A percentile compares a stretch with the other conserved stretches of the same genome.
These are phyloP conservation scores for Dothiorella sarmentorum DNA, from an alignment of 2,329 filamentous ascomycete genomes.

Conservation along the genomic window DNA sequence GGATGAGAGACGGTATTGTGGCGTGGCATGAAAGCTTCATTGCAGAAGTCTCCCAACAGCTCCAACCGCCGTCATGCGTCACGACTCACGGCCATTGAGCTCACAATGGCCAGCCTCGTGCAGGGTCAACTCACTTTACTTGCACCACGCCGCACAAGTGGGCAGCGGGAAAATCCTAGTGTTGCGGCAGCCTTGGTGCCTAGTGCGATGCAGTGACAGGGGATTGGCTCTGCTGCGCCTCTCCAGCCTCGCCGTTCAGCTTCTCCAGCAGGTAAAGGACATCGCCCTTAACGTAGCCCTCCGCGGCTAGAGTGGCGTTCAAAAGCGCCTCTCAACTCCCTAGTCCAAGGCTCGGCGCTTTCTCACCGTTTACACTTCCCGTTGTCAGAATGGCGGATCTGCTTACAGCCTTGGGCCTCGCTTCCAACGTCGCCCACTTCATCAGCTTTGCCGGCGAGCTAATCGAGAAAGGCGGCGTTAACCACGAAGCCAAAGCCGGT, in stretches of 20 bases:
- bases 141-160: background rate
- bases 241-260: slow-evolving; percentile 12
- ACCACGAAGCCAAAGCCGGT: background rate
- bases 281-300: background rate
- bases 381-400: slow-evolving; percentile 11
- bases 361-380: background rate
- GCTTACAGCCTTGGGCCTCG: slow-evolving; percentile 5
- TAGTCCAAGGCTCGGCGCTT: background rate
- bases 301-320: background rate
- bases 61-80: background rate
- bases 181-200: slow-evolving; percentile 2
- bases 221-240: background rate
- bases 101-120: background rate
- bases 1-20: background rate
- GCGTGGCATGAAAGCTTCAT: background rate
- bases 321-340: slow-evolving; percentile 1
- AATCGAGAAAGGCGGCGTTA: background rate
- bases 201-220: background rate
- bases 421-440: slow-evolving; percentile 10
- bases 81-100: background rate
- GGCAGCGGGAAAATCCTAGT: background rate
- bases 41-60: background rate
- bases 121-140: background rate
- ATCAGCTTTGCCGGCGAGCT: background rate
- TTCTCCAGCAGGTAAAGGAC: background rate